phyloP scores from a whole-genome alignment of 164 flowering plant species.

The Houttuynia cordata region DNA sequence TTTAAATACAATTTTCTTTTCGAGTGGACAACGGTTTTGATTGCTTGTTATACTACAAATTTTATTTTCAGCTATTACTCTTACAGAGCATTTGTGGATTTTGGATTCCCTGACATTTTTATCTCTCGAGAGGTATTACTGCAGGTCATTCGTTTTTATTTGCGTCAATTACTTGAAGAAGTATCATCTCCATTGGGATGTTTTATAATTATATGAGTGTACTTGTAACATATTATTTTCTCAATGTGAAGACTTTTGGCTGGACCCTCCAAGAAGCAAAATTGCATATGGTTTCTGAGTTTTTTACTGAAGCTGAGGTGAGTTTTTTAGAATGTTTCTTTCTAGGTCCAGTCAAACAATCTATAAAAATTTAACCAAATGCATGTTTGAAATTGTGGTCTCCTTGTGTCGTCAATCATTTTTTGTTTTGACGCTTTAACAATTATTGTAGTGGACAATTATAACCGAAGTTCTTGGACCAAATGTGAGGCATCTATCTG shows the following conservation, averaged over 20 bases:
- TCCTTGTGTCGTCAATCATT: neutral
- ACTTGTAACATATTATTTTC: slow-evolving; percentile 2
- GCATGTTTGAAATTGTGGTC: neutral
- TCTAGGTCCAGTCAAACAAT: neutral
- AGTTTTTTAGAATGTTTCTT: slow-evolving; percentile 7
- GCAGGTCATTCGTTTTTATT: neutral
- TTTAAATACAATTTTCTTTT: neutral
- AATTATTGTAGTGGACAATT: slow-evolving; percentile 49
- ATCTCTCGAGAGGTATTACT: slow-evolving; percentile 84
- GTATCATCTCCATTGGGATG: neutral
- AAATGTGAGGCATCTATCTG: slow-evolving; percentile 76
- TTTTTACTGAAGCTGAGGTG: slow-evolving; percentile 79
- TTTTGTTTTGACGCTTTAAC: slow-evolving; percentile 1
- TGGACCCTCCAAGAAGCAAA: slow-evolving; percentile 87
- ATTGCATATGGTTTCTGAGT: slow-evolving; percentile 78
- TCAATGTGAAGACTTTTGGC: slow-evolving; percentile 51
- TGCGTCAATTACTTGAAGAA: too few relatives aligned
- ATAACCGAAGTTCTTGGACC: slow-evolving; percentile 76
- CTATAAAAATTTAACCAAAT: too few relatives aligned
- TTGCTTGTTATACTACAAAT: slow-evolving; percentile 1
- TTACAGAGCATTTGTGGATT: slow-evolving; percentile 56
- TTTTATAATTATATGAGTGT: neutral
- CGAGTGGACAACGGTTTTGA: neutral
- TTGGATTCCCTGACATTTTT: slow-evolving; percentile 83
- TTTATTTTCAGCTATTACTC: slow-evolving; percentile 67